Evolutionary conservation across 2,329 filamentous ascomycete species (phyloP).

Genomic region (Xylaria sp.): DNA sequence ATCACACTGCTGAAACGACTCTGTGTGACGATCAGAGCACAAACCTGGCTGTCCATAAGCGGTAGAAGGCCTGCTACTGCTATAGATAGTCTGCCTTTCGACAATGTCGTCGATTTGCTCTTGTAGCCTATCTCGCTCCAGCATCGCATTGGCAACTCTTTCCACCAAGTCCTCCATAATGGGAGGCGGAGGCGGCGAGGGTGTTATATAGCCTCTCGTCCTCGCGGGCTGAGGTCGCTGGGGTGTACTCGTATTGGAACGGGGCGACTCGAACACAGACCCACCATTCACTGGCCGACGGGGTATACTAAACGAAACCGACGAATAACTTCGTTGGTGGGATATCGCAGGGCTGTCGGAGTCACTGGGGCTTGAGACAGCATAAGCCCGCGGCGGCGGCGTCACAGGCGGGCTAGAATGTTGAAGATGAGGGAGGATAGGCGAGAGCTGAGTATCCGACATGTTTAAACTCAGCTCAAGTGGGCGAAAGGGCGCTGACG

Average conservation of each 20-base stretch:
- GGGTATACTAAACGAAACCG: constrained; percentile 67
- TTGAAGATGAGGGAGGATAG: constrained; percentile 65
- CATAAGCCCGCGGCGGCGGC: constrained; percentile 55
- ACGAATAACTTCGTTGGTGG: constrained; percentile 61
- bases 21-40: constrained; percentile 24
- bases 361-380: constrained; percentile 50
- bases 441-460: constrained; percentile 62
- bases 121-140: constrained; percentile 69
- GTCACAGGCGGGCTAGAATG: constrained; percentile 51
- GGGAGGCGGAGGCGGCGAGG: constrained; percentile 43
- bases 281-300: constrained; percentile 55
- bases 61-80: constrained; percentile 64
- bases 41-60: constrained; percentile 56
- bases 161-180: constrained; percentile 64
- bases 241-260: constrained; percentile 51
- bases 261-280: constrained; percentile 50
- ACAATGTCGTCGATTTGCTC: constrained; percentile 69
- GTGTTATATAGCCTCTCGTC: constrained; percentile 58
- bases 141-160: constrained; percentile 66
- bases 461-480: constrained; percentile 67
- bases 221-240: constrained; percentile 60
- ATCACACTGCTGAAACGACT: constrained; percentile 8
- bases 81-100: constrained; percentile 69
- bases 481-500: constrained; percentile 60
- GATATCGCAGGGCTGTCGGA: constrained; percentile 50